Evolutionary conservation across 179 eudicot genomes (phyloP), one percentile per base, ranked within the genome.

Genomic region (Corrigiola litoralis): DNA sequence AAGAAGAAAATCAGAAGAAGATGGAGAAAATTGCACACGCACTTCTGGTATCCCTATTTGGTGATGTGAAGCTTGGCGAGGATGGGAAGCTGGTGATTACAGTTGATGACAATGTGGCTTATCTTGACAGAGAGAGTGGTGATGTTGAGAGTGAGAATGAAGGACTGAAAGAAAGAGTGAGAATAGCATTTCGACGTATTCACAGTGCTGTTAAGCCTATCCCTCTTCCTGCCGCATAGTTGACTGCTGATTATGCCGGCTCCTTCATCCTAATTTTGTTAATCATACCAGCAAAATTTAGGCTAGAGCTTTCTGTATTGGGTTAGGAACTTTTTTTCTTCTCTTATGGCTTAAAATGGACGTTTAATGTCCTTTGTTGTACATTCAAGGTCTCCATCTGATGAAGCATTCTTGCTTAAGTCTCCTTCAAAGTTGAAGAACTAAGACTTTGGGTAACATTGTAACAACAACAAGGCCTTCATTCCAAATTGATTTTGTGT

Each of bases 111-210:
- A 84, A 81, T 6, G 79, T 84, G 49, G 92, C 95, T 0, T 76
- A 68, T 71, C 88, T 92, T 37, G 92, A 92, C 61, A 89, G 77
- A 78, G 72, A 71, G 62, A 89, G 69, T 6, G 96, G 98, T 7
- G 95, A 85, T 20, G 95, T 92, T 14, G 90, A 92, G 68, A 70
- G 98, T 24, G 88, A 76, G 69, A 87, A 92, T 50, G 95, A 82
- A 65, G 95, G 88, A 12, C 87, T 92, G 40, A 82, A 78, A 72
- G 96, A 92, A 59, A 74, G 96, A 73, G 92, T 92, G 10, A 79
- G 62, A 63, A 78, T 75, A 5, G 96, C 95, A 12, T 85, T 79
- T 36, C 72, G 73, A 37, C 76, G 96, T 23, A 85, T 89, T 41
- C 83, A 68, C 58, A 78, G 75, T 50, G 95, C 90, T 20, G 84